These are phyloP conservation scores for Porphyrellus sp. DNA, from an alignment of 1,284 basidiomycete genomes.

Conservation along the genomic window DNA sequence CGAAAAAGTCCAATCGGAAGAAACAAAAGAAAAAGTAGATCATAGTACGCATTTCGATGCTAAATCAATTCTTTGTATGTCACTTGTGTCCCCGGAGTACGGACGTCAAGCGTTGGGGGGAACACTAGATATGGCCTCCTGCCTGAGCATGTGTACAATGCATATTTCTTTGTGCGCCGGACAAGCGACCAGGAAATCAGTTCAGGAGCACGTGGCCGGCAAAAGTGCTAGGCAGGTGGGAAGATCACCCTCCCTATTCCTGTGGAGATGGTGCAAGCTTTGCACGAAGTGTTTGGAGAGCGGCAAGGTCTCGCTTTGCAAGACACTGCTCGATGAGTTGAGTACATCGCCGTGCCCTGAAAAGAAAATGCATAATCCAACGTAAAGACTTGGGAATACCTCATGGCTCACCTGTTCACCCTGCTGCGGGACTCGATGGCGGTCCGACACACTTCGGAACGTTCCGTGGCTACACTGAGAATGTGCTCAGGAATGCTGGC, in stretches of 20 bases:
- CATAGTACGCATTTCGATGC: slow-evolving; percentile 10
- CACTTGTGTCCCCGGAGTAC: background rate
- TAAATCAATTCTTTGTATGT: slow-evolving; percentile 1
- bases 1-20: slow-evolving; percentile 51
- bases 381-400: background rate
- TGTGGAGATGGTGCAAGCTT: slow-evolving; percentile 9
- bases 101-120: background rate
- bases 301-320: slow-evolving; percentile 12
- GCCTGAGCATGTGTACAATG: background rate
- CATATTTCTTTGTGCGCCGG: background rate
- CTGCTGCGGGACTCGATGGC: slow-evolving; percentile 49
- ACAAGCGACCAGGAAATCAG: background rate
- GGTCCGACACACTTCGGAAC: slow-evolving; percentile 55
- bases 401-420: slow-evolving; percentile 47
- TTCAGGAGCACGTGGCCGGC: background rate
- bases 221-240: background rate
- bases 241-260: slow-evolving; percentile 7
- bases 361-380: background rate
- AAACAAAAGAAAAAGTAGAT: slow-evolving; percentile 47
- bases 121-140: background rate
- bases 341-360: slow-evolving; percentile 24
- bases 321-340: slow-evolving; percentile 30
- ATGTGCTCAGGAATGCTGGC: slow-evolving; percentile 74
- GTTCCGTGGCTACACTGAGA: slow-evolving; percentile 55
- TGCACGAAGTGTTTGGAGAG: slow-evolving; percentile 22